phyloP scores from a whole-genome alignment of 2,329 filamentous ascomycete species.

The Colletotrichum sp. region DNA sequence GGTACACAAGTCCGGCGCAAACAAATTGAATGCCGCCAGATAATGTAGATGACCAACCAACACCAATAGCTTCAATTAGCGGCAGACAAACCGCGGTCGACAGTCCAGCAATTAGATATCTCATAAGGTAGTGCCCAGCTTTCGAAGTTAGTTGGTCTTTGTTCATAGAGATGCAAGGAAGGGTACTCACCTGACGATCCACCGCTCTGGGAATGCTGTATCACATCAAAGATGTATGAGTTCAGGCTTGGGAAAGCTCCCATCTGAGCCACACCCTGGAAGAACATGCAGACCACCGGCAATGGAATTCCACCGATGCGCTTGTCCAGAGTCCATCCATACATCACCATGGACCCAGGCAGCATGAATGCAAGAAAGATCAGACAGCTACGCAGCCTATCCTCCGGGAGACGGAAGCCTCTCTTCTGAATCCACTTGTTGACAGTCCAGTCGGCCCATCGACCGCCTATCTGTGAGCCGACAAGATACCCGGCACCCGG shows the following conservation, averaged over 20 bases:
- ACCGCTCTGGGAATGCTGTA: slow-evolving; percentile 51
- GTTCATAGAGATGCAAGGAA: no score
- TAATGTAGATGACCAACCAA: slow-evolving; percentile 83
- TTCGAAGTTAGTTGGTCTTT: slow-evolving; percentile 36
- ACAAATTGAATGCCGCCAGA: slow-evolving; percentile 25
- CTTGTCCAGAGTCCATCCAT: slow-evolving; percentile 56
- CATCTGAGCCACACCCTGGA: slow-evolving; percentile 76
- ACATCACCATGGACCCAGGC: slow-evolving; percentile 69
- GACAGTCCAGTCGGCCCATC: slow-evolving; percentile 72
- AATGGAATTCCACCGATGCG: slow-evolving; percentile 58
- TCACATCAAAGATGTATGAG: slow-evolving; percentile 83
- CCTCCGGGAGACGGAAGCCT: slow-evolving; percentile 69
- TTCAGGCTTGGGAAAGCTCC: slow-evolving; percentile 80
- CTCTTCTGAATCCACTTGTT: slow-evolving; percentile 67
- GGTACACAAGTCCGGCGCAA: not conserved
- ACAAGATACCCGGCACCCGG: slow-evolving; percentile 73
- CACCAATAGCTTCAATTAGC: slow-evolving; percentile 72
- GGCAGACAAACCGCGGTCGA: slow-evolving; percentile 76
- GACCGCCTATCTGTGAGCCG: slow-evolving; percentile 75
- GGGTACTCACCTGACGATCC: not conserved
- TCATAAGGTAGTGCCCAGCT: slow-evolving; percentile 79
- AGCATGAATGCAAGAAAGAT: slow-evolving; percentile 62
- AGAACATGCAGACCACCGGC: slow-evolving; percentile 75
- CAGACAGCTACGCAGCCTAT: slow-evolving; percentile 66
- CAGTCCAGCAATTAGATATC: slow-evolving; percentile 76